These are phyloP conservation scores for Barbatosphaeria neglecta DNA, from an alignment of 495 filamentous ascomycete genomes.

Conservation along the genomic window DNA sequence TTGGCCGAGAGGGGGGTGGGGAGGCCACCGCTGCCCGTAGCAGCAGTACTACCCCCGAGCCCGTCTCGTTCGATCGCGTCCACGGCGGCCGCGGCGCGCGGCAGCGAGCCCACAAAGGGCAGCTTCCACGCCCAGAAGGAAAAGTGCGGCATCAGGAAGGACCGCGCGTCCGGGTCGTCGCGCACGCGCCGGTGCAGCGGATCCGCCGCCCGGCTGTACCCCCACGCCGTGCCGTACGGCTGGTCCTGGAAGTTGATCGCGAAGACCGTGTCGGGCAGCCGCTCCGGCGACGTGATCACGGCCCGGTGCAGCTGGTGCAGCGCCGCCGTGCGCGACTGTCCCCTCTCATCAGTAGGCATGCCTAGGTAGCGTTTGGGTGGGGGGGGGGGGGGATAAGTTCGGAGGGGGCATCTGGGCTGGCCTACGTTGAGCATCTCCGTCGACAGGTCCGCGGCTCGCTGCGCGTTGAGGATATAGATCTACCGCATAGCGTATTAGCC, in stretches of 20 bases:
- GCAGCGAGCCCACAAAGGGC: slow-evolving; percentile 45
- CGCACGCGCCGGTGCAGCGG: slow-evolving; percentile 32
- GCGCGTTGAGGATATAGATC: slow-evolving; percentile 33
- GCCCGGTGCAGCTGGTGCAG: slow-evolving; percentile 40
- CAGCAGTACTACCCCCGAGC: no score
- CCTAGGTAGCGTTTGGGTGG: neutral
- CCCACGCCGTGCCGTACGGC: slow-evolving; percentile 23
- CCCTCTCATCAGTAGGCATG: neutral
- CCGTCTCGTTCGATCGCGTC: slow-evolving; percentile 28
- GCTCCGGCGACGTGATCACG: slow-evolving; percentile 34
- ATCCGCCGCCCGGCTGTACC: slow-evolving; percentile 27
- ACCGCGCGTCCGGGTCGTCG: slow-evolving; percentile 22
- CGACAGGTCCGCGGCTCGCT: slow-evolving; percentile 24
- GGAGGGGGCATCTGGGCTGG: no score
- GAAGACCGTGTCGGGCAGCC: slow-evolving; percentile 53
- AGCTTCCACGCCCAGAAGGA: slow-evolving; percentile 66
- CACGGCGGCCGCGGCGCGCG: slow-evolving; percentile 38
- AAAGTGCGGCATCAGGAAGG: slow-evolving; percentile 73
- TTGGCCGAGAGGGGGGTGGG: slow-evolving; percentile 31
- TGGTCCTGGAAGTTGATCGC: slow-evolving; percentile 31
- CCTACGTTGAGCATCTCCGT: slow-evolving; percentile 27
- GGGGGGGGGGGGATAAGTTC: neutral
- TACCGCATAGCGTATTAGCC: slow-evolving; percentile 1
- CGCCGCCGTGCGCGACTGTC: slow-evolving; percentile 25
- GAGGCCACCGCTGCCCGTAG: no score